Evolutionary conservation across 2,329 filamentous ascomycete species (phyloP).

Genomic region (Talaromyces sp.): DNA sequence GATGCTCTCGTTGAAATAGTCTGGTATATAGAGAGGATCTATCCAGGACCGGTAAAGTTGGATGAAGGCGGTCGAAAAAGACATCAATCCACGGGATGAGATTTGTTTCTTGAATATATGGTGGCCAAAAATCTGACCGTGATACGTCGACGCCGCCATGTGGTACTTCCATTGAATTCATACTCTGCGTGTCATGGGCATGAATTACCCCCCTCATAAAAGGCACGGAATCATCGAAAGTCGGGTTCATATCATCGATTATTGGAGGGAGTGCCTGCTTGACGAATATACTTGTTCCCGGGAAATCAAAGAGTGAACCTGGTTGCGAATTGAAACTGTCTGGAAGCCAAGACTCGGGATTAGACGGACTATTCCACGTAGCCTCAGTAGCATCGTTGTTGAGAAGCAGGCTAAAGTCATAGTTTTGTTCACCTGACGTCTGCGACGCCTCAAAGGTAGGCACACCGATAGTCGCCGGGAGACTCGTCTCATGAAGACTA

Average conservation of each 20-base stretch:
- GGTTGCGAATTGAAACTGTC: slow-evolving; percentile 34
- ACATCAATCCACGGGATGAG: slow-evolving; percentile 44
- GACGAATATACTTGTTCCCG: slow-evolving; percentile 36
- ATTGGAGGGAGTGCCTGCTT: slow-evolving; percentile 35
- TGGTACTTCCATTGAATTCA: neutral
- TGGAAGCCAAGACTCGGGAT: slow-evolving; percentile 36
- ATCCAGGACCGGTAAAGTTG: slow-evolving; percentile 42
- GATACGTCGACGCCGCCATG: neutral
- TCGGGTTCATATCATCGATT: neutral
- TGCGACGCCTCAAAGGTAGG: neutral
- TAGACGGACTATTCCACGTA: slow-evolving; percentile 14
- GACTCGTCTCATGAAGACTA: neutral
- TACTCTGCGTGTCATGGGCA: neutral
- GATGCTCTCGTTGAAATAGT: slow-evolving; percentile 43
- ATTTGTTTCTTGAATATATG: slow-evolving; percentile 39
- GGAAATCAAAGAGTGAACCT: slow-evolving; percentile 30
- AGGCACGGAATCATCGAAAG: neutral
- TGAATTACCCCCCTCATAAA: neutral
- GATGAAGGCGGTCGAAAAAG: slow-evolving; percentile 44
- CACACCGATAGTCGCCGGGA: neutral
- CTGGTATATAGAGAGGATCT: slow-evolving; percentile 41
- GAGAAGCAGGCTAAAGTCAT: neutral
- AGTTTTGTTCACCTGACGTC: neutral
- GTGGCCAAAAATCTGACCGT: slow-evolving; percentile 32
- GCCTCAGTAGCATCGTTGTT: neutral